A percentile compares a stretch with the other conserved stretches of the same genome.
These are phyloP conservation scores for Amylocystis lapponica DNA, from an alignment of 768 basidiomycete species.

Conservation along the genomic window DNA sequence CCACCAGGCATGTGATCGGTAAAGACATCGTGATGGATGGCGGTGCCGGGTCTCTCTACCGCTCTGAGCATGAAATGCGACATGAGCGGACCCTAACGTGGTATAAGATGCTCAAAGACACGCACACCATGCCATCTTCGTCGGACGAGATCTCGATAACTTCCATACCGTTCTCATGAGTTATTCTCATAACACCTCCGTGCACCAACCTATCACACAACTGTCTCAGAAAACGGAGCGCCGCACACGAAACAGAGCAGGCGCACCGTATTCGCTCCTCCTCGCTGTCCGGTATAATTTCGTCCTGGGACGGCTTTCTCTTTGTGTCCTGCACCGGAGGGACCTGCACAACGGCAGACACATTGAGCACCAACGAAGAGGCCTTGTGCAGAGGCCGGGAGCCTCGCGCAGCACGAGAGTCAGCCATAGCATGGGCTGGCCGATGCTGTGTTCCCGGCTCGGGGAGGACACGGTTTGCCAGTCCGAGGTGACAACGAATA, in stretches of 20 bases:
- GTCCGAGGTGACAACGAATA: too few relatives aligned
- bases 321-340: background rate
- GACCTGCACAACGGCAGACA: background rate
- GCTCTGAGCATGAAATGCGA: too few relatives aligned
- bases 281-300: slow-evolving; percentile 45
- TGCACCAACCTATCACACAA: background rate
- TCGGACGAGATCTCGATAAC: slow-evolving; percentile 41
- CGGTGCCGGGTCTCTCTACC: too few relatives aligned
- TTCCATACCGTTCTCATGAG: slow-evolving; percentile 16
- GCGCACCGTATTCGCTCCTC: slow-evolving; percentile 37
- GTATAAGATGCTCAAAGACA: too few relatives aligned
- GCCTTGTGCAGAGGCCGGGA: background rate
- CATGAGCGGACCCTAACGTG: too few relatives aligned
- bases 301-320: slow-evolving; percentile 7
- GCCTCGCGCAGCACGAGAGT: too few relatives aligned
- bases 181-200: background rate
- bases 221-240: background rate
- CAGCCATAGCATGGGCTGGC: too few relatives aligned
- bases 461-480: too few relatives aligned
- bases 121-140: slow-evolving; percentile 12
- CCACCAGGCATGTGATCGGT: too few relatives aligned
- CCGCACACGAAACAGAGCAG: background rate
- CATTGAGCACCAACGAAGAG: background rate
- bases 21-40: too few relatives aligned
- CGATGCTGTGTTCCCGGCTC: too few relatives aligned